Base-by-base conservation (phyloP, 2,329 filamentous ascomycete species). In the Eutypella sp. region DNA sequence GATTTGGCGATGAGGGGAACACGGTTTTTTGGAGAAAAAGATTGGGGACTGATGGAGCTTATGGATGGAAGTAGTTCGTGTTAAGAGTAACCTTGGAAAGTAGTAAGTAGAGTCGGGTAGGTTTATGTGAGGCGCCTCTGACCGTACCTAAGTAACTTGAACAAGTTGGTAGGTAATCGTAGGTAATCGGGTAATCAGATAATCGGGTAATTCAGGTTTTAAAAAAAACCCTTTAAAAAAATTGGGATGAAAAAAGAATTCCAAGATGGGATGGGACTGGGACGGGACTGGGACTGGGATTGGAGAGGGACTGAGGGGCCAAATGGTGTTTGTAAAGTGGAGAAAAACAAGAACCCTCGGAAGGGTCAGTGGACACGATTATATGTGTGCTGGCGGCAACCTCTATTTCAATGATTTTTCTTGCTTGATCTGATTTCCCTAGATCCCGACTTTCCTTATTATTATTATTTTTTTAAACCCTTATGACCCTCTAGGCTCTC, bases 271-370 rank as follows among this genome's bases (percentile, higher is more conserved):
- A 62, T 58, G 56, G 59, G 57, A 60, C 55, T 55, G 59, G 61
- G n/a, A n/a, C n/a, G n/a, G n/a, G n/a, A n/a, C n/a, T n/a, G n/a
- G n/a, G n/a, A n/a, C n/a, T n/a, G n/a, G n/a, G n/a, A n/a, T n/a
- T n/a, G n/a, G n/a, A n/a, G n/a, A n/a, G n/a, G n/a, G n/a, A n/a
- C n/a, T 61, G 55, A 59, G 56, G 58, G 57, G 55, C 56, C 50
- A 53, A 54, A 53, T 51, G 56, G 48, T 62, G 59, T 62, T 63
- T 63, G 58, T 62, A 61, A 63, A 62, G 61, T 64, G 61, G 61
- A 64, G 61, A 63, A 60, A 58, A 51, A n/a, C n/a, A n/a, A n/a
- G 54, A 58, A 56, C 59, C 49, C 53, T 62, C 56, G 59, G 61
- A 55, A n/a, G 48, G 56, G 56, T 33, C 29, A 25, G 31, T 33